Conservation (phyloP, 164 flowering plant genomes). For the Vitis cinerea region DNA sequence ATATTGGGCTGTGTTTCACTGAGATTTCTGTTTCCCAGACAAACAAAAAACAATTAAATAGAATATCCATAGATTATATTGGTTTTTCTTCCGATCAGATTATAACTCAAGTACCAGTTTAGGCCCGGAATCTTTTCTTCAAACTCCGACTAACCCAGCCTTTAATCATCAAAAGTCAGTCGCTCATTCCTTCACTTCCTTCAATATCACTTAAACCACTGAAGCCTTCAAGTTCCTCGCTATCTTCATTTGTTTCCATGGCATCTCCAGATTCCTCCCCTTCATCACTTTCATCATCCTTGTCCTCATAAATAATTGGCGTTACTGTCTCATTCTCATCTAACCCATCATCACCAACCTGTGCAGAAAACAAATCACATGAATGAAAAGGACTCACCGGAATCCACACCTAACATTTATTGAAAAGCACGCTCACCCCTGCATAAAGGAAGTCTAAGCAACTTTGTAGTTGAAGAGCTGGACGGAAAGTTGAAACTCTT, state of each 20-base stretch:
- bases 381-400: background rate
- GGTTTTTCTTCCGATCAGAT: too few species aligned
- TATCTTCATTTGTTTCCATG: slow-evolving; percentile 63
- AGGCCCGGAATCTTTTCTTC: background rate
- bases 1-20: background rate
- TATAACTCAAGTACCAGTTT: background rate
- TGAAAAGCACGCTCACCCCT: slow-evolving; percentile 44
- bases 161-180: slow-evolving; percentile 19
- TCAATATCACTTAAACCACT: slow-evolving; percentile 48
- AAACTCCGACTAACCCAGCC: slow-evolving; percentile 40
- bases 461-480: slow-evolving; percentile 69
- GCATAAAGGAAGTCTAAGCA: slow-evolving; percentile 57
- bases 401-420: too few species aligned
- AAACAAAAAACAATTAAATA: background rate
- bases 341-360: slow-evolving; percentile 54
- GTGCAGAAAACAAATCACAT: slow-evolving; percentile 8
- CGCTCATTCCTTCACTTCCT: slow-evolving; percentile 50
- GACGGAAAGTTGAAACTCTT: slow-evolving; percentile 64
- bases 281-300: slow-evolving; percentile 63
- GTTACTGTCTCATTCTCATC: slow-evolving; percentile 37
- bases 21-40: background rate
- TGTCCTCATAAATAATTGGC: slow-evolving; percentile 65
- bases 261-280: slow-evolving; percentile 58
- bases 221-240: slow-evolving; percentile 16
- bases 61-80: too few species aligned